Evolutionary conservation across 768 basidiomycete species (phyloP).

Genomic region (Boletus edulis): DNA sequence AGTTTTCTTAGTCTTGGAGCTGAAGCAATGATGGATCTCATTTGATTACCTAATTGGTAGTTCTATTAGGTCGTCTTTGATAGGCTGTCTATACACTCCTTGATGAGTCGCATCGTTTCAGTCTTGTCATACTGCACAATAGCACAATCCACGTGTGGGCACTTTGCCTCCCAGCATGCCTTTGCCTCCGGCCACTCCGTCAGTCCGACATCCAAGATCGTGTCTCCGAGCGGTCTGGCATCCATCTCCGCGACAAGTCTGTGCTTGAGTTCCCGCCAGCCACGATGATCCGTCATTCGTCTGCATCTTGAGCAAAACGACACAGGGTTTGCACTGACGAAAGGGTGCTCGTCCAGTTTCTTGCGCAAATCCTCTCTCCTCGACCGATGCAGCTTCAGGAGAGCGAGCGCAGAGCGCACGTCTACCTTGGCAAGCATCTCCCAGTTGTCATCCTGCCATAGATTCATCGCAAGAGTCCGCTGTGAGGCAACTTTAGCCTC

Average conservation of each 20-base stretch:
- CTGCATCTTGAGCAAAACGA: slow-evolving; percentile 49
- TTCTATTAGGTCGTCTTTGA: slow-evolving; percentile 34
- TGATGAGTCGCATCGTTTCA: slow-evolving; percentile 52
- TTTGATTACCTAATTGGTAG: slow-evolving; percentile 14
- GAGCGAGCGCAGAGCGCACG: slow-evolving; percentile 49
- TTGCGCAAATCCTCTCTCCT: slow-evolving; percentile 49
- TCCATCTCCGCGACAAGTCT: slow-evolving; percentile 59
- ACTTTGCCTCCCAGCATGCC: slow-evolving; percentile 60
- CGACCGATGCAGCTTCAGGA: slow-evolving; percentile 52
- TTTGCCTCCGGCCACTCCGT: slow-evolving; percentile 56
- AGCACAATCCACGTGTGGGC: slow-evolving; percentile 42
- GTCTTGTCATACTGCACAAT: slow-evolving; percentile 55
- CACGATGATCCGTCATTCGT: slow-evolving; percentile 49
- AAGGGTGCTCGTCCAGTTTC: slow-evolving; percentile 55
- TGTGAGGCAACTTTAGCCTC: slow-evolving; percentile 55
- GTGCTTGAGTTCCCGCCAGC: slow-evolving; percentile 65
- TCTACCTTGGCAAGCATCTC: slow-evolving; percentile 46
- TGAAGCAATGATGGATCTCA: not conserved
- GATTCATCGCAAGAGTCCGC: slow-evolving; percentile 51
- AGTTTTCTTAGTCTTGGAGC: not conserved
- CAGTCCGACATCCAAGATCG: slow-evolving; percentile 47
- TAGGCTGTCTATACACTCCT: slow-evolving; percentile 51
- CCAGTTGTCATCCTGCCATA: slow-evolving; percentile 47
- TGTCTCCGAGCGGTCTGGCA: slow-evolving; percentile 55
- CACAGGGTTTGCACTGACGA: slow-evolving; percentile 46